A percentile compares a stretch with the other conserved stretches of the same genome.
Evolutionary conservation across 2,329 filamentous ascomycete genomes (phyloP).

Genomic region (Alternaria hordeiaustralica): DNA sequence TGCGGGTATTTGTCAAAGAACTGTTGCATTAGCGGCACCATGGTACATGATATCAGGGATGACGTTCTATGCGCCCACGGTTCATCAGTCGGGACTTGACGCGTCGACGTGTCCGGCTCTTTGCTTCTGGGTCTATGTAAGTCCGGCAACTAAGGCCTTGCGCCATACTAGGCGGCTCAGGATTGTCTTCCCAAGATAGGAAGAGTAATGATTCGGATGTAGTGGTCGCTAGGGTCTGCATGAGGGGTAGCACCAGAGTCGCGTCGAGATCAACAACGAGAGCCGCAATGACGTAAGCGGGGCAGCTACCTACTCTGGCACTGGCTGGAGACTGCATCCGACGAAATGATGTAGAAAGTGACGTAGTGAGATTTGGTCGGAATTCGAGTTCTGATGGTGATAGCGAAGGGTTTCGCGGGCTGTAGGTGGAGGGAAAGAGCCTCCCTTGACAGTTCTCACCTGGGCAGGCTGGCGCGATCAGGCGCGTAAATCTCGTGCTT

Average conservation of each 20-base stretch:
- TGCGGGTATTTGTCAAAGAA: conserved; percentile 7
- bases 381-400: not conserved
- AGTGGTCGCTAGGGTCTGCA: not conserved
- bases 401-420: not conserved
- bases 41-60: not conserved
- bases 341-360: not conserved
- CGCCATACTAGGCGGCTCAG: not conserved
- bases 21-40: not conserved
- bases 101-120: not conserved
- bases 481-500: not conserved
- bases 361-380: not conserved
- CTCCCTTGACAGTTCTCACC: not conserved
- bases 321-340: not conserved
- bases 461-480: not conserved
- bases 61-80: not conserved
- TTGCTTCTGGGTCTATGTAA: not conserved
- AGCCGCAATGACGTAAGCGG: not conserved
- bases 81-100: not conserved
- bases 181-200: not conserved
- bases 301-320: not conserved
- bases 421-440: not conserved
- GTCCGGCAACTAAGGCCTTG: not conserved
- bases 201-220: not conserved
- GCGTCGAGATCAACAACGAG: not conserved
- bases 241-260: not conserved